Evolutionary conservation across 331 rosid genomes (phyloP), one percentile per base, ranked within the genome.

Genomic region (Rhamnella rubrinervis): DNA sequence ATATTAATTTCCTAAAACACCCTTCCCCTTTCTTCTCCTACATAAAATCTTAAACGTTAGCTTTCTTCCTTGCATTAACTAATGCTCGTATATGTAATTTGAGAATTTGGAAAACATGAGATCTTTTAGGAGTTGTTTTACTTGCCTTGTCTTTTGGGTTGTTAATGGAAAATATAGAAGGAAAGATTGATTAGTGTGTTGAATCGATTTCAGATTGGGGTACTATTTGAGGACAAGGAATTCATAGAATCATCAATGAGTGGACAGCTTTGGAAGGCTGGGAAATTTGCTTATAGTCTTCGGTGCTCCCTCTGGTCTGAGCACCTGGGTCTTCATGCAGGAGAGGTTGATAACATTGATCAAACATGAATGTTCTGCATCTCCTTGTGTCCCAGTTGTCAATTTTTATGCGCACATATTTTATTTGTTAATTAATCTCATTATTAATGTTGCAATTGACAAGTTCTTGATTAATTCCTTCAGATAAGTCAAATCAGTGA

Each of bases 221-320:
- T 83, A 26, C 44, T 83, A 8, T 19, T 83, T 23, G 87, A 83
- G 61, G 87, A 83, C 63, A 83, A 76, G 66, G 87, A 83, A 68
- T 83, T 79, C 59, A 59, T 76, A 14, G 80, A 80, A 50, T 83
- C 87, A 66, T 73, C 71, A n/a, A 83, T 83, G 85, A 75, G 77
- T 28, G 85, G 85, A 66, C 69, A 61, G 58, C 80, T 82, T 17
- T 83, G 87, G 87, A 79, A 70, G 44, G 84, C 85, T 2, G 87
- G 87, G 55, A 83, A 83, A 47, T 83, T 83, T 18, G 61, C 82
- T 19, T 71, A 70, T 51, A 76, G 82, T 57, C 80, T 83, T 23
- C 75, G 87, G 35, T 73, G 87, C 60, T 79, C 84, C 14, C 38
- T 83, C 75, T 83, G 87, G 87, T 76, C 82, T 46, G 87, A 83